phyloP scores from a whole-genome alignment of 164 flowering plant genomes.

The Berberis vulgaris region DNA sequence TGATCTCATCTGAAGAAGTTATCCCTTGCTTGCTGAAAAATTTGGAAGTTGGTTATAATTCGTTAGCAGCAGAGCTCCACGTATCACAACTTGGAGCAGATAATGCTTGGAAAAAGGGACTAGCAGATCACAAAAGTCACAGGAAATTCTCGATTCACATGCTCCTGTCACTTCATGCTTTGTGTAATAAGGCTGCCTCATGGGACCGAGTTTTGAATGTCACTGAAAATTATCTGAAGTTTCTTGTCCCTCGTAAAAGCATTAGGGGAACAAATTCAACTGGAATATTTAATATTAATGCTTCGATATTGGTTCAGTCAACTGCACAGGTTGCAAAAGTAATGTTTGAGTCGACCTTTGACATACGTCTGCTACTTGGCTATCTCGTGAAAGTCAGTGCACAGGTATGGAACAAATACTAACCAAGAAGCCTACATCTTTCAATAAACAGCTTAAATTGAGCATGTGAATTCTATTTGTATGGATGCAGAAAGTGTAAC shows the following conservation, averaged over 20 bases:
- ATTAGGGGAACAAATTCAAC: constrained; percentile 25
- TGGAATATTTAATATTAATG: constrained; percentile 22
- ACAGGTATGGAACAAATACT: constrained; percentile 40
- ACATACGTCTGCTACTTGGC: constrained; percentile 55
- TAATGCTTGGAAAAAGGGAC: constrained; percentile 50
- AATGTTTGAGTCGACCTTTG: constrained; percentile 75
- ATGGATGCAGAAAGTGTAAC: no score
- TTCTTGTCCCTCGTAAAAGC: constrained; percentile 58
- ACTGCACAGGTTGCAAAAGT: constrained; percentile 72
- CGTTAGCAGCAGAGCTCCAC: constrained; percentile 27
- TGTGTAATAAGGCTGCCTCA: constrained; percentile 45
- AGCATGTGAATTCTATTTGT: no score
- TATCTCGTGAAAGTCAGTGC: constrained; percentile 58
- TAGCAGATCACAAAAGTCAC: constrained; percentile 51
- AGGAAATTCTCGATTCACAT: constrained; percentile 73
- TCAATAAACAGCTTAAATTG: no score
- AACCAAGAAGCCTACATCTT: no score
- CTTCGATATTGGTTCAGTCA: constrained; percentile 52
- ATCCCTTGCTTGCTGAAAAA: constrained; percentile 52
- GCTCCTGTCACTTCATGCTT: constrained; percentile 51
- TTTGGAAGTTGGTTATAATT: constrained; percentile 57
- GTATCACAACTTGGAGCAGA: constrained; percentile 48
- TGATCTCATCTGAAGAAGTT: constrained; percentile 53
- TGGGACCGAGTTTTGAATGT: constrained; percentile 67
- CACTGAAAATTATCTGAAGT: constrained; percentile 51